Evolutionary conservation across 2,329 filamentous ascomycete species (phyloP), one percentile per base, ranked within the genome.

Genomic region (Tolypocladium paradoxum): DNA sequence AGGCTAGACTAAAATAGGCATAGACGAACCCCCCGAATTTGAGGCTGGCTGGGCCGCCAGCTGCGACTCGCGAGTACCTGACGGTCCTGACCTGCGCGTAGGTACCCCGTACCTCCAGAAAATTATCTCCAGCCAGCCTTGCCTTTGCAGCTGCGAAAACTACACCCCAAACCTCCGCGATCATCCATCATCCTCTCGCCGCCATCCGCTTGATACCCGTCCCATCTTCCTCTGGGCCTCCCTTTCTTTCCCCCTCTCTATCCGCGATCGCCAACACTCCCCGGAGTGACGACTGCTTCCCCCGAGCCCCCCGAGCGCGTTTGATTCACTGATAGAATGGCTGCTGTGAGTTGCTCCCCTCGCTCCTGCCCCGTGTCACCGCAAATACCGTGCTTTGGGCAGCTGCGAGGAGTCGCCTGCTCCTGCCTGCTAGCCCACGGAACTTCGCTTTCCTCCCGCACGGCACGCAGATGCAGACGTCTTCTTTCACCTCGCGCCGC

Each of bases 281-380:
- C 50, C 46, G 5, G 48, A 52, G 34, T 34, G 36, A 53, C 54
- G n/a, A 53, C 51, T 50, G 18, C 51, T 54, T 45, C 50, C 47
- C 46, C 37, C 14, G 51, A 48, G 37, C 49, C 49, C 51, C 27
- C 51, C 40, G 55, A 57, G 55, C 58, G 54, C 57, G 55, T 56
- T 54, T 56, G 62, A 61, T 64, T 63, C 60, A 61, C 59, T 61
- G 62, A 66, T 67, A 72, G 69, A 68, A 72, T 72, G 69, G 69
- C 69, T 69, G 66, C 70, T 68, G 69, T 72, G 67, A 70, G 69
- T 71, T 54, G 53, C 56, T 53, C 49, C 43, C 55, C 48, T 58
- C 38, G 54, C 56, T 55, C 52, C 22, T 52, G n/a, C 35, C 46
- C 16, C 33, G 20, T 48, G 31, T 36, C 48, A 29, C 48, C 48